Percentiles rank a stretch among this genome's conserved stretches.
Conservation (phyloP, 805 yeast genomes). For the Barnettozyma botsteinii region DNA sequence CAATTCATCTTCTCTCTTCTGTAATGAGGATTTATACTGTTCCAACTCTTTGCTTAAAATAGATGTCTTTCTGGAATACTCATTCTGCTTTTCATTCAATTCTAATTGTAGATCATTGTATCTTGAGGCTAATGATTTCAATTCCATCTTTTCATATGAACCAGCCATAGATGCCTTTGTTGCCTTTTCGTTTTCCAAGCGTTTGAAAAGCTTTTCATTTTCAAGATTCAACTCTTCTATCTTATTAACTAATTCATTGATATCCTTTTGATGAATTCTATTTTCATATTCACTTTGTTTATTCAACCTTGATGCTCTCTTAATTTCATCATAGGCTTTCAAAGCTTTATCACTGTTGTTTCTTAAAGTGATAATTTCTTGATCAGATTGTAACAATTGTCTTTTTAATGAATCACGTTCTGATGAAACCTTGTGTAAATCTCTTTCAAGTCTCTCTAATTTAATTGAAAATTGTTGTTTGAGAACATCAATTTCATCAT, state of each 20-base stretch:
- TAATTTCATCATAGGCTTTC: constrained; percentile 19
- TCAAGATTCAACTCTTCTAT: constrained; percentile 33
- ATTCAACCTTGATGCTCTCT: constrained; percentile 9
- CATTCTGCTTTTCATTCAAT: constrained; percentile 19
- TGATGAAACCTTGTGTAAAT: constrained; percentile 19
- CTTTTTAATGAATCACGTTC: constrained; percentile 24
- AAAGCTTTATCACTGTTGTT: constrained; percentile 28
- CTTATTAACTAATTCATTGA: constrained; percentile 25
- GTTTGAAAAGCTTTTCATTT: constrained; percentile 31
- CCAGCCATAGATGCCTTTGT: constrained; percentile 13
- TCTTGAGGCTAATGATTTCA: constrained; percentile 32
- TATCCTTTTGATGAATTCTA: constrained; percentile 27
- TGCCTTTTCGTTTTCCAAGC: constrained; percentile 30
- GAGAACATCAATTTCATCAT: constrained; percentile 14
- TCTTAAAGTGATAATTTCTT: constrained; percentile 21
- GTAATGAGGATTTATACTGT: constrained; percentile 19
- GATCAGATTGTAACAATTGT: constrained; percentile 19
- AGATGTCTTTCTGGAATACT: constrained; percentile 16
- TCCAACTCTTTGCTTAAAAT: constrained; percentile 22
- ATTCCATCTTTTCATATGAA: constrained; percentile 32
- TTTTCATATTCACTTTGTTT: constrained; percentile 7
- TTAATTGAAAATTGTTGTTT: constrained; percentile 13
- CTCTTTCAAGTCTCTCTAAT: constrained; percentile 27
- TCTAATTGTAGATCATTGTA: constrained; percentile 30
- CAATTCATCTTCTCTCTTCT: constrained; percentile 34